These are phyloP conservation scores for Nakazawaea anatomiae DNA, from an alignment of 805 yeast genomes.

Conservation along the genomic window DNA sequence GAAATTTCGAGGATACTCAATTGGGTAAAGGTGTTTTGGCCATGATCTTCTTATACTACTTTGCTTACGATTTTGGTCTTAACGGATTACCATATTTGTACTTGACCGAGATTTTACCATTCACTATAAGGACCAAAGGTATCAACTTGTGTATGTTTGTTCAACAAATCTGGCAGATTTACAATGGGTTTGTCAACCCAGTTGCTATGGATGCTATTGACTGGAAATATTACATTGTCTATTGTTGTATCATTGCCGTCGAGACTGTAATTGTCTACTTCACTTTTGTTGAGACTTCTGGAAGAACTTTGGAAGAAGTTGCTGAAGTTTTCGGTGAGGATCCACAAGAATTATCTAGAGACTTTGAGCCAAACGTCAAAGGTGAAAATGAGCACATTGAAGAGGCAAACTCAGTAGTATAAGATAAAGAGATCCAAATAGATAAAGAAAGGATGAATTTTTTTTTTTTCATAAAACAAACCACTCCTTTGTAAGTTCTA, in stretches of 20 bases:
- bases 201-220: conserved; percentile 30
- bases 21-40: conserved; percentile 42
- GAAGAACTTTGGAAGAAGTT: conserved; percentile 32
- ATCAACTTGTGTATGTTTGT: conserved; percentile 16
- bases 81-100: conserved; percentile 42
- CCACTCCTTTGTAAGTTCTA: too few species aligned
- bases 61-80: conserved; percentile 34
- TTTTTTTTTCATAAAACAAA: too few species aligned
- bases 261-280: conserved; percentile 23
- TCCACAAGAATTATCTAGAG: conserved; percentile 6
- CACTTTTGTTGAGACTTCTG: conserved; percentile 32
- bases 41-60: conserved; percentile 43
- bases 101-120: conserved; percentile 35
- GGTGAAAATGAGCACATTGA: conserved; percentile 9
- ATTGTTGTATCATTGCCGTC: conserved; percentile 24
- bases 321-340: conserved; percentile 17
- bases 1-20: conserved; percentile 31
- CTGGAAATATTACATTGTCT: conserved; percentile 31
- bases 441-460: too few species aligned
- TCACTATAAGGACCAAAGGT: conserved; percentile 16
- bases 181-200: conserved; percentile 28
- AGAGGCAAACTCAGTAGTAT: background rate
- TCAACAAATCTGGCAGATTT: conserved; percentile 22
- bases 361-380: conserved; percentile 9
- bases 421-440: too few species aligned